Base-by-base conservation (phyloP, 345 rosid species). In the Pelargonium nanum region DNA sequence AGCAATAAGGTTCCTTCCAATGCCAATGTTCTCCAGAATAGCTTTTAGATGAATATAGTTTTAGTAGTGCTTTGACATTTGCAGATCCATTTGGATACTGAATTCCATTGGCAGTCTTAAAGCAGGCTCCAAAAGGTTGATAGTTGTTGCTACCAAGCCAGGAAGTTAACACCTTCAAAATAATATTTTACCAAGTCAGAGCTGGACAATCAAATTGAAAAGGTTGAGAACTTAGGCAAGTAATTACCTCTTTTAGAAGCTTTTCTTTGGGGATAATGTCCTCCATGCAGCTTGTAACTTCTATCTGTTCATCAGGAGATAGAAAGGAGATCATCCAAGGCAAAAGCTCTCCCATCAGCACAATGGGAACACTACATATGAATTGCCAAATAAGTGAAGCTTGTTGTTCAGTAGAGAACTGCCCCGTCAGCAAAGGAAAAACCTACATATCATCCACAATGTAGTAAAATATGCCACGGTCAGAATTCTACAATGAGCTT, bases 301-400 rank as follows among this genome's bases (percentile, higher is more conserved):
- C 82, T 45, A 45, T 53, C 70, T 60, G 73, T 64, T 83, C 85
- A 10, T 65, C 59, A 30, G 71, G 73, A 60, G 74, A 65, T 61
- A 85, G 69, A 68, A 77, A 81, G 50, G 86, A 78, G 57, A 68
- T 69, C 77, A 85, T 67, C 95, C 90, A 86, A 34, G 89, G 94
- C 61, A 86, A 69, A 56, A 80, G 53, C 20, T 75, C 85, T 79
- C 79, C 81, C 24, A 89, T 70, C 65, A 84, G 73, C 59, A 80
- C 73, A 66, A 79, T 67, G 4, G 91, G 96, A 72, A 89, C 77
- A 61, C 83, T 83, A 59, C 82, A 82, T 30, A 89, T 63, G 72
- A 78, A 86, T 59, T 81, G 82, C 87, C 85, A 83, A 60, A 83
- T 76, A 20, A 89, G 62, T 15, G 78, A 80, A 70, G 78, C 81